Evolutionary conservation across 331 rosid genomes (phyloP).

Genomic region (Quercus lobata): DNA sequence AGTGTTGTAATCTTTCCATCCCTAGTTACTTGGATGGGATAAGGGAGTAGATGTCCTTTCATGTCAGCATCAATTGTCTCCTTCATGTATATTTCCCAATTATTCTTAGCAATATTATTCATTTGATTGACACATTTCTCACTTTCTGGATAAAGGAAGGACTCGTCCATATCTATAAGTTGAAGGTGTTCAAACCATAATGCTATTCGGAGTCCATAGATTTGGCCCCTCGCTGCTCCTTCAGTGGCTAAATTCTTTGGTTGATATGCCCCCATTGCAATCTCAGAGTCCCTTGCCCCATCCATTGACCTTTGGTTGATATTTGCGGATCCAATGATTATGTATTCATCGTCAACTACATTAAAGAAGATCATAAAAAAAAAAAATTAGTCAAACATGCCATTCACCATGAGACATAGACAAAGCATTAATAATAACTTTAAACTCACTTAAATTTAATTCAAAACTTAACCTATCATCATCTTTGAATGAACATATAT

Average conservation of each 20-base stretch:
- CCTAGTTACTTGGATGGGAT: conserved; percentile 48
- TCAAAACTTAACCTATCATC: conserved; percentile 76
- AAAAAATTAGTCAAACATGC: background rate
- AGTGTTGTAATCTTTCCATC: conserved; percentile 35
- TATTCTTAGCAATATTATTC: conserved; percentile 29
- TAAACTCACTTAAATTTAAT: background rate
- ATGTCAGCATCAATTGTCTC: conserved; percentile 20
- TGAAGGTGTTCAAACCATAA: conserved; percentile 60
- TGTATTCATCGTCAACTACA: conserved; percentile 84
- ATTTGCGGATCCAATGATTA: conserved; percentile 86
- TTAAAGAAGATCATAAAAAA: background rate
- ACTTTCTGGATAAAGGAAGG: conserved; percentile 41
- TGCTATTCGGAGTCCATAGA: conserved; percentile 46
- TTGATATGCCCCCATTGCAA: conserved; percentile 89
- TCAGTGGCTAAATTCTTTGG: conserved; percentile 34
- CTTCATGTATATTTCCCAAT: conserved; percentile 46
- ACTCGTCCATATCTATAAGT: conserved; percentile 34
- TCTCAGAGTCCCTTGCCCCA: conserved; percentile 86
- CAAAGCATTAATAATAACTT: background rate
- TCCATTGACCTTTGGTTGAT: conserved; percentile 89
- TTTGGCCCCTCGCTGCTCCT: conserved; percentile 41
- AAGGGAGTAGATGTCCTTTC: conserved; percentile 52
- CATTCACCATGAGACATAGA: no score
- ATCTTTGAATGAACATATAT: conserved; percentile 91
- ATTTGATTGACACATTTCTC: conserved; percentile 30